Evolutionary conservation across 2,329 filamentous ascomycete genomes (phyloP).

Genomic region (Chaetomium olivaceum): DNA sequence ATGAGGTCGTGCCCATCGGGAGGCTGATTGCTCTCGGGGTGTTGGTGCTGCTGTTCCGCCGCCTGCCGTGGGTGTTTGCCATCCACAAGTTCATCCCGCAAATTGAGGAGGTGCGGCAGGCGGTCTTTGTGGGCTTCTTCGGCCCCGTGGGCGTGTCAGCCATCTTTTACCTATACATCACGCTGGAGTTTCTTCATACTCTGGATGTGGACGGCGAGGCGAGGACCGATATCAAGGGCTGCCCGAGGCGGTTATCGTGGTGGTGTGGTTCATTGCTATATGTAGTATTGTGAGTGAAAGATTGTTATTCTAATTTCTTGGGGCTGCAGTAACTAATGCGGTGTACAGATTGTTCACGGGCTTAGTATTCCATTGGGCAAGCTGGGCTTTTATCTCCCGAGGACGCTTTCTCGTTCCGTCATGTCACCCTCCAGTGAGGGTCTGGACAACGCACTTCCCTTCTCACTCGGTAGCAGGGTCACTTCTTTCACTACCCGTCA

Average conservation of each 20-base stretch:
- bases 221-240: constrained; percentile 66
- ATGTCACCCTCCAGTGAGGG: constrained; percentile 30
- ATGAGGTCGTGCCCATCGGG: constrained; percentile 69
- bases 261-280: constrained; percentile 84
- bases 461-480: constrained; percentile 37
- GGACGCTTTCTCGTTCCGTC: constrained; percentile 57
- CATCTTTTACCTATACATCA: constrained; percentile 76
- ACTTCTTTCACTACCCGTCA: constrained; percentile 33
- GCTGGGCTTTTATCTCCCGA: constrained; percentile 61
- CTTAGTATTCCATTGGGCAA: constrained; percentile 78
- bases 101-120: constrained; percentile 72
- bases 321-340: neutral
- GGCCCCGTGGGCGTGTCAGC: constrained; percentile 91
- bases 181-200: constrained; percentile 67
- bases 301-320: too few relatives aligned
- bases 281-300: constrained; percentile 74
- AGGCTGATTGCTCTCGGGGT: constrained; percentile 73
- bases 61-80: constrained; percentile 73
- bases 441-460: constrained; percentile 28
- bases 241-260: constrained; percentile 65
- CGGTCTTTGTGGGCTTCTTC: constrained; percentile 87
- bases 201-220: constrained; percentile 60
- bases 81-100: constrained; percentile 77
- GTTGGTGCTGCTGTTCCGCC: constrained; percentile 73
- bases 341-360: constrained; percentile 69